Evolutionary conservation across 2,329 filamentous ascomycete species (phyloP).

Genomic region (Myriosclerotinia scirpicola): DNA sequence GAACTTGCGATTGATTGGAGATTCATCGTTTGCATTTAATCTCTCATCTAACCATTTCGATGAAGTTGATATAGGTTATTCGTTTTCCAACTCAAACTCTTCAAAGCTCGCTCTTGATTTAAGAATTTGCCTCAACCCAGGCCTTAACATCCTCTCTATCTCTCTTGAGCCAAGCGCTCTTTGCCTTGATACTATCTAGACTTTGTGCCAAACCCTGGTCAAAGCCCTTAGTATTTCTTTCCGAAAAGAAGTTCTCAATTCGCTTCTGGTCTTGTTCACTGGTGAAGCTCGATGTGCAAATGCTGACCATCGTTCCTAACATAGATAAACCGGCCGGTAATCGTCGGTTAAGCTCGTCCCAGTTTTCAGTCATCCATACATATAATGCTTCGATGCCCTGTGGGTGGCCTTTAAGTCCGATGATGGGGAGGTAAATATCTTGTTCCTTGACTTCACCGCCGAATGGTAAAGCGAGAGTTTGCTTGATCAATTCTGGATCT

Average conservation of each 20-base stretch:
- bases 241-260: constrained; percentile 77
- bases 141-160: constrained; percentile 74
- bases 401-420: constrained; percentile 72
- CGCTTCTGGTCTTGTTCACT: constrained; percentile 71
- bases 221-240: constrained; percentile 83
- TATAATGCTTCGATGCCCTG: constrained; percentile 80
- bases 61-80: background rate
- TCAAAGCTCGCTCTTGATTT: constrained; percentile 39
- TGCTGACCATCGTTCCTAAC: constrained; percentile 78
- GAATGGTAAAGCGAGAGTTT: constrained; percentile 72
- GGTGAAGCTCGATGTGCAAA: constrained; percentile 80
- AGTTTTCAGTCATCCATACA: constrained; percentile 81
- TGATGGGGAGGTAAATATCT: constrained; percentile 87
- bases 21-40: background rate
- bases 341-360: constrained; percentile 78
- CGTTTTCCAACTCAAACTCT: background rate
- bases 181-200: constrained; percentile 79
- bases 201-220: constrained; percentile 89
- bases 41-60: background rate
- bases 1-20: background rate
- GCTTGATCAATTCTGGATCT: constrained; percentile 76
- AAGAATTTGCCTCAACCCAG: constrained; percentile 64
- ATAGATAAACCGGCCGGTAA: constrained; percentile 85
- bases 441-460: constrained; percentile 87
- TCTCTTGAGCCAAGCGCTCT: constrained; percentile 76